phyloP scores from a whole-genome alignment of 208 protist genomes.

The Acanthamoeba lugdunensis region DNA sequence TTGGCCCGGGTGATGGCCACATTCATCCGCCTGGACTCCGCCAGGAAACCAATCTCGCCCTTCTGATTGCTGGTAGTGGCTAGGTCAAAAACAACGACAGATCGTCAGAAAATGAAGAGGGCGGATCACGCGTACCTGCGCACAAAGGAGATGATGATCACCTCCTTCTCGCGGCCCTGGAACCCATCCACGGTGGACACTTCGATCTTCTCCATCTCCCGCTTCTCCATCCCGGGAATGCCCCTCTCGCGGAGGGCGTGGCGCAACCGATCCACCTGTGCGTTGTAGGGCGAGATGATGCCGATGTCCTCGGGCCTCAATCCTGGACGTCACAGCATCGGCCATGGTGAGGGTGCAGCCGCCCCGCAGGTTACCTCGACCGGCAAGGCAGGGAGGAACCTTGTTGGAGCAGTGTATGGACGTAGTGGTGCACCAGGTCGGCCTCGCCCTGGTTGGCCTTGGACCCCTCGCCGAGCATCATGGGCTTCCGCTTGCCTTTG shows the following conservation, averaged over 20 bases:
- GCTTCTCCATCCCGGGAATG: conserved; percentile 3
- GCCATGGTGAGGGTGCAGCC: not conserved
- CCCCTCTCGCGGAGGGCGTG: not conserved
- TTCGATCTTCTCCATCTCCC: conserved; percentile 73
- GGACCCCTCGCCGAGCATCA: conserved; percentile 14
- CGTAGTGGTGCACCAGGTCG: conserved; percentile 65
- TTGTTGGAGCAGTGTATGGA: conserved; percentile 69
- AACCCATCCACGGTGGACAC: conserved; percentile 85
- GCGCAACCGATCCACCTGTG: conserved; percentile 79
- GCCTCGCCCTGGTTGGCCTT: conserved; percentile 83
- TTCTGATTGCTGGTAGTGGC: conserved; percentile 4
- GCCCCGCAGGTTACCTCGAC: not conserved
- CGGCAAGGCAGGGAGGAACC: not conserved
- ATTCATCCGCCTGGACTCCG: conserved; percentile 81
- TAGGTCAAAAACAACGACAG: not conserved
- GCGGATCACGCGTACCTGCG: conserved; percentile 70
- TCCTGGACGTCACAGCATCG: not conserved
- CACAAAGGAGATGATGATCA: conserved; percentile 83
- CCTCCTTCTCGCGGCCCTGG: conserved; percentile 86
- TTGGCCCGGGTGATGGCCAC: conserved; percentile 84
- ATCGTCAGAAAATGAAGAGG: too few species aligned
- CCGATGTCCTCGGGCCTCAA: conserved; percentile 73
- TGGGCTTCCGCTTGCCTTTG: not conserved
- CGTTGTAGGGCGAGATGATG: conserved; percentile 85
- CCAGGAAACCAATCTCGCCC: conserved; percentile 82